Evolutionary conservation across 495 filamentous ascomycete species (phyloP).

Genomic region (Penicillium argentinense): DNA sequence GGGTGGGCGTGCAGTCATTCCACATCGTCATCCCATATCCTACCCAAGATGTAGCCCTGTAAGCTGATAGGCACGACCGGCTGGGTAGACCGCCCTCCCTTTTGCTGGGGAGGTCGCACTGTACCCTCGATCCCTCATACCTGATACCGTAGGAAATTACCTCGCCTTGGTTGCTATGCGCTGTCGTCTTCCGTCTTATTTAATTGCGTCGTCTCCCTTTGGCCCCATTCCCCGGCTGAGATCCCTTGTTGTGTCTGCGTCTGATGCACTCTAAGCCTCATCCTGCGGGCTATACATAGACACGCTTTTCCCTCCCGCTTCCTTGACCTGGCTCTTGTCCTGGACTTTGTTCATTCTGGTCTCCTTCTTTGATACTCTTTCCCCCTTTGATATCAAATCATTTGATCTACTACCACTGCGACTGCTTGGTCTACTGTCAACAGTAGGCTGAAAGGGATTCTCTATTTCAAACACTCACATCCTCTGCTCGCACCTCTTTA

Average conservation of each 20-base stretch:
- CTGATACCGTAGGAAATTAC: conserved; percentile 4
- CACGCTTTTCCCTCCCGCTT: not conserved
- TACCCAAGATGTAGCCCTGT: conserved; percentile 10
- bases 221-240: conserved; percentile 4
- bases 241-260: not conserved
- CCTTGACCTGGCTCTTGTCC: not conserved
- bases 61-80: conserved; percentile 22
- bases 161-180: conserved; percentile 20
- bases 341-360: not conserved
- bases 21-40: conserved; percentile 28
- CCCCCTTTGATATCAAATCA: not conserved
- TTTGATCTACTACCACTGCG: too few relatives aligned
- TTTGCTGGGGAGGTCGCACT: conserved; percentile 10
- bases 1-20: conserved; percentile 21
- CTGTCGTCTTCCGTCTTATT: conserved; percentile 1
- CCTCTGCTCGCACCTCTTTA: too few relatives aligned
- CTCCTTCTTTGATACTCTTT: not conserved
- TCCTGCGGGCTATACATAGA: conserved; percentile 9
- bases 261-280: conserved; percentile 12
- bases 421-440: too few relatives aligned
- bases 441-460: too few relatives aligned
- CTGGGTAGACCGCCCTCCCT: not conserved
- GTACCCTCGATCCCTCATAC: conserved; percentile 4
- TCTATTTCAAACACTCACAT: too few relatives aligned
- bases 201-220: conserved; percentile 7